Base-by-base conservation (phyloP, 2,329 filamentous ascomycete species). In the Sclerotiophoma versabilis region DNA sequence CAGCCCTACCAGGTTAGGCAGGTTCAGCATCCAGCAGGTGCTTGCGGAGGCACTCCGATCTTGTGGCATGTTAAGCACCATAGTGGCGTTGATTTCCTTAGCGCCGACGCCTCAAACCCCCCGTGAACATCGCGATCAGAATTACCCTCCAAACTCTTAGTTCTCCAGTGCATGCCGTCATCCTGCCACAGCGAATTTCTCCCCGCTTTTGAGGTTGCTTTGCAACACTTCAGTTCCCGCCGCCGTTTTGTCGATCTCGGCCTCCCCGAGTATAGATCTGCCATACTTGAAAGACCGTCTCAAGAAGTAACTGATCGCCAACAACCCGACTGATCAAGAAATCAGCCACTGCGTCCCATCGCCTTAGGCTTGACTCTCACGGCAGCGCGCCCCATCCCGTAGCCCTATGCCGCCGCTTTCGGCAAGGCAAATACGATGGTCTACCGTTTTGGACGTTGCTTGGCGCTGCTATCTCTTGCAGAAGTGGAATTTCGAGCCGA, bases 361-460 rank as follows among this genome's bases (percentile, higher is more conserved):
- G 9, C 27, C 38, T 14, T 48, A 38, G 39, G 30, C 30, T 47
- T 41, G 44, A 25, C 38, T 33, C 12, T 38, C 8, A 38, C 45
- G 34, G 51, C 45, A 44, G 19, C 27, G 34, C 39, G 45, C 45
- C 34, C 41, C 39, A 54, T 49, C 51, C 51, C 45, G 51, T 41
- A 39, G 33, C 33, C 29, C 22, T 25, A 20, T 38, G 7, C 22
- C 45, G 39, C 45, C n/a, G 27, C 39, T 49, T 46, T 46, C 45
- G 34, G 51, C 45, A 22, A 36, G 17, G 23, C n/a, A 14, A 39
- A 36, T 44, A 45, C 17, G 45, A 44, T 41, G 17, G 44, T 54
- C 44, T 17, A 39, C 51, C 45, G 27, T 36, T 41, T 41, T 48
- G 43, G 37, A 39, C 51, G 45, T 54, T 54, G 39, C 45, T 54